phyloP scores from a whole-genome alignment of 176 grass and related monocot genomes.

The Musa schizocarpa region DNA sequence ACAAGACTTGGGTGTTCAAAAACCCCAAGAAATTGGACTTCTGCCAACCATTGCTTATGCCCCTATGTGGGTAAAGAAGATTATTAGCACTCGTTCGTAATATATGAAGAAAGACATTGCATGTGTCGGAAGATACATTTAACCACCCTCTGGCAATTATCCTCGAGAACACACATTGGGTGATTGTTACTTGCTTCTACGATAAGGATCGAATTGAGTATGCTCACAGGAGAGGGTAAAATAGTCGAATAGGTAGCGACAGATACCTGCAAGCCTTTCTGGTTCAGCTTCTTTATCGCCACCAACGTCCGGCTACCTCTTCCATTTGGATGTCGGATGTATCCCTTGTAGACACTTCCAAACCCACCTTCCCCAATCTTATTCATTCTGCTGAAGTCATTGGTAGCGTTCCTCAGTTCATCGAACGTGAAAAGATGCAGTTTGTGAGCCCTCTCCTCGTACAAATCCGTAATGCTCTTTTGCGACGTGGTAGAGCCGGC shows the following conservation, averaged over 20 bases:
- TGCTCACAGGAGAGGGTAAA: neutral
- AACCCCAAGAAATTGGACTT: constrained; percentile 2
- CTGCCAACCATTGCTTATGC: constrained; percentile 1
- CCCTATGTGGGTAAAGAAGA: neutral
- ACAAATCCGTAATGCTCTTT: neutral
- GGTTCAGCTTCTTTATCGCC: constrained; percentile 4
- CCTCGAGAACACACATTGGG: too few relatives aligned
- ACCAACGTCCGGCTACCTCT: neutral
- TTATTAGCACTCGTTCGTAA: neutral
- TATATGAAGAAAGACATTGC: neutral
- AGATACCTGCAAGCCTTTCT: neutral
- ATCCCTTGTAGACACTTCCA: constrained; percentile 6
- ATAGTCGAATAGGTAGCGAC: neutral
- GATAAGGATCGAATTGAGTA: neutral
- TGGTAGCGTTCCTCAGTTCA: constrained; percentile 4
- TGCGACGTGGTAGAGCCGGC: neutral
- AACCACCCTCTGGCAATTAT: neutral
- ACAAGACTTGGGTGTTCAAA: constrained; percentile 6
- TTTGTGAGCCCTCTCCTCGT: constrained; percentile 3
- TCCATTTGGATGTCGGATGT: neutral
- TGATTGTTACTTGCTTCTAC: too few relatives aligned
- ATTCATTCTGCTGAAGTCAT: neutral
- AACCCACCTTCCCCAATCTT: constrained; percentile 10
- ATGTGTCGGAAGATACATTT: neutral
- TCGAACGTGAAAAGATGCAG: neutral